Percentiles rank a stretch among this genome's conserved stretches.
Evolutionary conservation across 106 monocot species (phyloP).

Genomic region (Acorus calamus): DNA sequence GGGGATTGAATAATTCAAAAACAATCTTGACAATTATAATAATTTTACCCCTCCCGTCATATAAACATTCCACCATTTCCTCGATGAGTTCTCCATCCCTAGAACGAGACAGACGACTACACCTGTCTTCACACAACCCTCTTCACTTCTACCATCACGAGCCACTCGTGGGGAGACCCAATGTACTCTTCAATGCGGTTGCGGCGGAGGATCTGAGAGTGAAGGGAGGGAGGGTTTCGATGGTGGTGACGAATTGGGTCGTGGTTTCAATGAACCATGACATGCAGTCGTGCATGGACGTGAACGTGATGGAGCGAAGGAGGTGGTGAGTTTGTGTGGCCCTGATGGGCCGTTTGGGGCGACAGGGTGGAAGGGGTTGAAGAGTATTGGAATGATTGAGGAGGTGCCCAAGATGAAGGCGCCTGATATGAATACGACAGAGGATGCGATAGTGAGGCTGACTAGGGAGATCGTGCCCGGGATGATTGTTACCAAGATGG

Average conservation of each 20-base stretch:
- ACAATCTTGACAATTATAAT: no score
- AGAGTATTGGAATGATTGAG: conserved; percentile 76
- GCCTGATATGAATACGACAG: conserved; percentile 89
- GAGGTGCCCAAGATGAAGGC: conserved; percentile 85
- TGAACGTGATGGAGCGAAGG: conserved; percentile 91
- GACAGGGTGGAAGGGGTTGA: conserved; percentile 80
- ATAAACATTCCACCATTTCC: conserved; percentile 40
- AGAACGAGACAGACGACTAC: conserved; percentile 70
- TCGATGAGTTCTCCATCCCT: conserved; percentile 68
- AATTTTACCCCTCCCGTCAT: no score
- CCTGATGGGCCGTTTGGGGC: conserved; percentile 95
- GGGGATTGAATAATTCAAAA: no score
- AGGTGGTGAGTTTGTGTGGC: conserved; percentile 92
- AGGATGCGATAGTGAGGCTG: conserved; percentile 79
- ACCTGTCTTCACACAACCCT: conserved; percentile 85
- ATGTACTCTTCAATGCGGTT: conserved; percentile 96
- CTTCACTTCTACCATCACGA: conserved; percentile 91
- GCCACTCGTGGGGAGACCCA: conserved; percentile 63
- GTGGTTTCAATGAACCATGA: conserved; percentile 97
- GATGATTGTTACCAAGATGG: conserved; percentile 97
- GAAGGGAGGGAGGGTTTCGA: conserved; percentile 62
- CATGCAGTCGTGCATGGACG: conserved; percentile 93
- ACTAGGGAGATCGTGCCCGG: conserved; percentile 90
- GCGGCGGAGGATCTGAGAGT: conserved; percentile 92
- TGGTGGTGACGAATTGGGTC: conserved; percentile 94